Evolutionary conservation across 495 filamentous ascomycete genomes (phyloP).

Genomic region (Neurospora africana): DNA sequence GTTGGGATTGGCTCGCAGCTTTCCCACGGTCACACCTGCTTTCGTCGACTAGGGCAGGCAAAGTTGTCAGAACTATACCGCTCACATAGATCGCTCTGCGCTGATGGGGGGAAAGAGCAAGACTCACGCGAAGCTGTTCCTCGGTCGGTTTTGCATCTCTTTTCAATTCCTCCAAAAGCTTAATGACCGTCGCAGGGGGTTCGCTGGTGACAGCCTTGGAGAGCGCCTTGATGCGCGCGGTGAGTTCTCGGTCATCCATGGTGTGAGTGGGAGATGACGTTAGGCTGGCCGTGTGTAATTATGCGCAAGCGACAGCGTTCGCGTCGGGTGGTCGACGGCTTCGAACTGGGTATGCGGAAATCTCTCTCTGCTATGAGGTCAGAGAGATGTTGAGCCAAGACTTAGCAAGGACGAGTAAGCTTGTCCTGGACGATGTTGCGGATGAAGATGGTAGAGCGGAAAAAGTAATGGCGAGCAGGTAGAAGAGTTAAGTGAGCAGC

Average conservation of each 20-base stretch:
- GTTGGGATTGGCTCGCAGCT: conserved; percentile 62
- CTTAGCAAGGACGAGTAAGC: neutral
- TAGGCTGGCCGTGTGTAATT: neutral
- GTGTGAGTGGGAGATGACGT: neutral
- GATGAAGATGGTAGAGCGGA: neutral
- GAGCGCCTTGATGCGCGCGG: conserved; percentile 58
- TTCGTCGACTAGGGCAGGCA: conserved; percentile 56
- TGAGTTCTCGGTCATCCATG: conserved; percentile 79
- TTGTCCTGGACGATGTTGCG: neutral
- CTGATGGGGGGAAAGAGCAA: neutral
- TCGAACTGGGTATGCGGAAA: neutral
- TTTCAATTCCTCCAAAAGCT: conserved; percentile 66
- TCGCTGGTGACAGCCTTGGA: conserved; percentile 67
- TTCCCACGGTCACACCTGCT: conserved; percentile 81
- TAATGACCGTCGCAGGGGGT: conserved; percentile 50
- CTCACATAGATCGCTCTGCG: neutral
- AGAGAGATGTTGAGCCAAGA: neutral
- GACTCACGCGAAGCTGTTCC: conserved; percentile 62
- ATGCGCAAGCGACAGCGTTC: neutral
- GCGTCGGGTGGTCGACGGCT: neutral
- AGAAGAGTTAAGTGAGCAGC: neutral
- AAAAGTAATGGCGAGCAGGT: neutral
- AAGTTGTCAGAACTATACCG: neutral
- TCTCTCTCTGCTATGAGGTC: neutral
- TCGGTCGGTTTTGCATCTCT: conserved; percentile 73